Evolutionary conservation across 352 stramenopile genomes (phyloP).

Genomic region (Globisporangium lucens): DNA sequence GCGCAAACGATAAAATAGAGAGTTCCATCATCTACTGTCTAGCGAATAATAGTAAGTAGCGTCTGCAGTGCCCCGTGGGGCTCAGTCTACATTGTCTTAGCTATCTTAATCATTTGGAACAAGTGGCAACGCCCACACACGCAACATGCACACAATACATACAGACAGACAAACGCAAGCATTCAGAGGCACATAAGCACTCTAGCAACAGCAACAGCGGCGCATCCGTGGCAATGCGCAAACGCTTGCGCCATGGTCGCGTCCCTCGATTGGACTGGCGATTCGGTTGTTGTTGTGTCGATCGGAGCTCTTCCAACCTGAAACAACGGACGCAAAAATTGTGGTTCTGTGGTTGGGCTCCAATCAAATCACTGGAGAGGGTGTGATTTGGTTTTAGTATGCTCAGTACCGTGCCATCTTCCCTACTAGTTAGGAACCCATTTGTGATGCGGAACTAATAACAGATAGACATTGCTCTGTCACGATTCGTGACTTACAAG

Average conservation of each 20-base stretch:
- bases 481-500: too few species aligned
- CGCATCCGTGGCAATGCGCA: too few species aligned
- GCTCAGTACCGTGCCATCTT: not conserved
- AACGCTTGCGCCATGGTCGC: too few species aligned
- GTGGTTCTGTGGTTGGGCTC: not conserved
- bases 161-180: not conserved
- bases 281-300: slow-evolving; percentile 1
- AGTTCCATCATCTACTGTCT: slow-evolving; percentile 87
- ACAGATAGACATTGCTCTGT: not conserved
- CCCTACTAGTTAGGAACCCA: not conserved
- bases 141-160: slow-evolving; percentile 5
- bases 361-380: slow-evolving; percentile 11
- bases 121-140: slow-evolving; percentile 2
- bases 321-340: not conserved
- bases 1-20: not conserved
- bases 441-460: not conserved
- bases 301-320: not conserved
- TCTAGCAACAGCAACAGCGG: not conserved
- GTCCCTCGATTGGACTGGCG: not conserved
- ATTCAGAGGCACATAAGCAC: too few species aligned
- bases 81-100: slow-evolving; percentile 33
- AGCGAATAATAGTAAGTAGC: slow-evolving; percentile 75
- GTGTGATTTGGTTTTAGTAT: slow-evolving; percentile 9
- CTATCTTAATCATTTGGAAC: slow-evolving; percentile 74
- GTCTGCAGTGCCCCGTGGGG: slow-evolving; percentile 46